Evolutionary conservation across 2,329 filamentous ascomycete species (phyloP), one percentile per base, ranked within the genome.

Genomic region (Botrytis squamosa): DNA sequence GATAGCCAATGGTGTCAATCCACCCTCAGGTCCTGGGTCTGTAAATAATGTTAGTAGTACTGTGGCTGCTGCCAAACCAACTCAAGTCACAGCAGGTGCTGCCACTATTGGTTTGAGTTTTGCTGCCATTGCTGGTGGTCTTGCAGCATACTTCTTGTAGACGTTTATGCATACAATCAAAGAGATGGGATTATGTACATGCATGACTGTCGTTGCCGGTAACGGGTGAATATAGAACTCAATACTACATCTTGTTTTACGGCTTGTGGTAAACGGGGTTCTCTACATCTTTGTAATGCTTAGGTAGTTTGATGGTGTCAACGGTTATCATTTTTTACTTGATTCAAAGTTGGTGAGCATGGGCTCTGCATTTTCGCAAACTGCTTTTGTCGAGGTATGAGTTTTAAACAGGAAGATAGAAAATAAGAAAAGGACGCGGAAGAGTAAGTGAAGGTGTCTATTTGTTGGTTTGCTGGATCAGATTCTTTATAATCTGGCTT

Each of bases 81-180:
- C 62, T 9, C 49, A 22, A 42, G 25, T 42, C n/a, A 68, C 66
- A 16, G 74, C 71, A 20, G 76, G 60, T 33, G 73, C 73, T n/a
- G 77, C 70, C 20, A 46, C 71, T 6, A 18, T 76, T 67, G 72
- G 73, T 16, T 63, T 78, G 42, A 75, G 76, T 60, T 72, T 79
- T 36, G 74, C 72, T 25, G 77, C 68, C 22, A 55, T 78, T 36
- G 73, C 72, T 46, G 76, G 70, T 70, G 77, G 77, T 70, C 22
- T 76, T 33, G 67, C 73, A 55, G 77, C 74, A 38, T 60, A 75
- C 38, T 74, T 76, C 33, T 76, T 79, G 68, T 78, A 76, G 66
- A 22, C 9, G 4, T 4, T 0, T 4, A 29, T 16, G 33, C 6
- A 14, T 14, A 52, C 22, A 10, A 52, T 29, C 33, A 38, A 38